phyloP scores from a whole-genome alignment of 1,284 basidiomycete genomes.

The Mycena sp. region DNA sequence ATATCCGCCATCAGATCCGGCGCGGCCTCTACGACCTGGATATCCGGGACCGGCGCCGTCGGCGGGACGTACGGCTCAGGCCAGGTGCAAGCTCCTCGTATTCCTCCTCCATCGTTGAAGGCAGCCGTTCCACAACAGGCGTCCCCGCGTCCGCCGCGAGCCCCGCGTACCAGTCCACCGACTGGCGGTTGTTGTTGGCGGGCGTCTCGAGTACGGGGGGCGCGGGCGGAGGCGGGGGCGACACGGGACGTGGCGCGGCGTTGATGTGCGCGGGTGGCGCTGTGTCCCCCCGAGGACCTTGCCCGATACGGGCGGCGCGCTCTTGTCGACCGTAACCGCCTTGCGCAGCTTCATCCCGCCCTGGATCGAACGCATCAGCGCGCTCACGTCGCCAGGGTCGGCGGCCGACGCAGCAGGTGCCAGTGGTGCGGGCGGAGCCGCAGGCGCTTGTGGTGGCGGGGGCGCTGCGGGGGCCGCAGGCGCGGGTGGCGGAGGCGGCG shows the following conservation, averaged over 20 bases:
- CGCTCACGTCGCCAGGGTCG: slow-evolving; percentile 64
- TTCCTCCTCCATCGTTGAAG: slow-evolving; percentile 66
- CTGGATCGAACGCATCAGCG: slow-evolving; percentile 86
- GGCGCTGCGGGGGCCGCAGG: slow-evolving; percentile 40
- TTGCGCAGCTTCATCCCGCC: slow-evolving; percentile 82
- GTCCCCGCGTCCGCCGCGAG: slow-evolving; percentile 78
- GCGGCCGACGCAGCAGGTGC: slow-evolving; percentile 46
- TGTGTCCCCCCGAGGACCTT: slow-evolving; percentile 80
- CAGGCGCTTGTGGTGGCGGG: slow-evolving; percentile 45
- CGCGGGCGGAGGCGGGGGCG: slow-evolving; percentile 46
- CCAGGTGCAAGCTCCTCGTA: no score
- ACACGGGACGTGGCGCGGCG: slow-evolving; percentile 52
- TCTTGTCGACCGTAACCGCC: slow-evolving; percentile 87
- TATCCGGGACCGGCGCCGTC: slow-evolving; percentile 56
- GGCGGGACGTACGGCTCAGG: slow-evolving; percentile 35
- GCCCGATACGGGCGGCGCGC: slow-evolving; percentile 74
- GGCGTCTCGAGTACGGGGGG: slow-evolving; percentile 2
- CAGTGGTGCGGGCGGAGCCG: slow-evolving; percentile 40
- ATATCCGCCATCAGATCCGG: slow-evolving; percentile 79
- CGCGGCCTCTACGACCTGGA: slow-evolving; percentile 61
- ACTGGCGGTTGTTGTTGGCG: slow-evolving; percentile 70
- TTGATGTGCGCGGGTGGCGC: slow-evolving; percentile 81
- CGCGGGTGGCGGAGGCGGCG: slow-evolving; percentile 49
- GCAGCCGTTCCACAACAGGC: slow-evolving; percentile 54
- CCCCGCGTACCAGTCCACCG: slow-evolving; percentile 92